phyloP scores from a whole-genome alignment of 768 basidiomycete genomes.

The Trametes villosa region DNA sequence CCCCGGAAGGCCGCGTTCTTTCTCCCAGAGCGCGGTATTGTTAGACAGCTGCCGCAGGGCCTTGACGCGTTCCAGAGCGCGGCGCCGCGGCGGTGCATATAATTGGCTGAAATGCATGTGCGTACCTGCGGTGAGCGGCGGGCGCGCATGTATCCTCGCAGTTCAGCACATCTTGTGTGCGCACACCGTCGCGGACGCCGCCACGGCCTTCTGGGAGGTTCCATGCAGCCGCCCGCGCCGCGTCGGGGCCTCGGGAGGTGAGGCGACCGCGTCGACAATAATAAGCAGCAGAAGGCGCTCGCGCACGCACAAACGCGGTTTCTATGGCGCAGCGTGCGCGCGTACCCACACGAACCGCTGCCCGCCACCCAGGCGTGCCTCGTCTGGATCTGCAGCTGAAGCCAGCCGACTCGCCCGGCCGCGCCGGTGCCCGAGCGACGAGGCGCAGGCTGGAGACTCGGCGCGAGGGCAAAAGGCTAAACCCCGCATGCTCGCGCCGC shows the following conservation, averaged over 20 bases:
- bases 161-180: too few species aligned
- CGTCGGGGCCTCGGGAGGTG: too few species aligned
- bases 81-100: too few species aligned
- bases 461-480: slow-evolving; percentile 12
- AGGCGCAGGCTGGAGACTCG: background rate
- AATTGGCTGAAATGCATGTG: too few species aligned
- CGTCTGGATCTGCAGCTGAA: background rate
- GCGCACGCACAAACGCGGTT: background rate
- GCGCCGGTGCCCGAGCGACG: background rate
- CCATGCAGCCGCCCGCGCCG: background rate
- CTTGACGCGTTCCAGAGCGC: background rate
- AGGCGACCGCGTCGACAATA: background rate
- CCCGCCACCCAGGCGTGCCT: too few species aligned
- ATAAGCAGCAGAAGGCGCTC: background rate
- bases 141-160: too few species aligned
- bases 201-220: slow-evolving; percentile 7
- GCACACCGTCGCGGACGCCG: too few species aligned
- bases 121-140: too few species aligned
- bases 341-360: too few species aligned
- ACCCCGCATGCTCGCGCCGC: slow-evolving; percentile 13
- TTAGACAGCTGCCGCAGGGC: too few species aligned
- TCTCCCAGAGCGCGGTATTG: too few species aligned
- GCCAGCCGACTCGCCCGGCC: background rate
- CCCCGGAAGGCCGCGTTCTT: too few species aligned
- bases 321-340: background rate